phyloP scores from a whole-genome alignment of 257 asterid species.

The Penstemon barbatus region DNA sequence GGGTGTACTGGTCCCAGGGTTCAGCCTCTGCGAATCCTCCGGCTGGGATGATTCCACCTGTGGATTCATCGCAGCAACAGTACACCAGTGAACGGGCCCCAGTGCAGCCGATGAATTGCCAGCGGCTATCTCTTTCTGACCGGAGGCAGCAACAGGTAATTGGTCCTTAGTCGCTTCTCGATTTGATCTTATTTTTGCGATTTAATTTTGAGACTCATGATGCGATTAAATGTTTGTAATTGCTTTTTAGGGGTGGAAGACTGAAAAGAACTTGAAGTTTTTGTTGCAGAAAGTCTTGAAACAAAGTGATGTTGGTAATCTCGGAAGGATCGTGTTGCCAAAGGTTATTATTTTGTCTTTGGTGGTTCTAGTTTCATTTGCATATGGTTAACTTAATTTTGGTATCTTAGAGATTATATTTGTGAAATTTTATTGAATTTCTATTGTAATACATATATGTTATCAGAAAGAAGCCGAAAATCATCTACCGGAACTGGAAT shows the following conservation, averaged over 20 bases:
- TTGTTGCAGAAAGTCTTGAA: slow-evolving; percentile 95
- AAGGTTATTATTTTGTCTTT: slow-evolving; percentile 46
- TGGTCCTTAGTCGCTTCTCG: background rate
- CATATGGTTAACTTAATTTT: background rate
- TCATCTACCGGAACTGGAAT: slow-evolving; percentile 85
- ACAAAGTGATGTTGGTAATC: slow-evolving; percentile 96
- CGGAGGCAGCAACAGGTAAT: slow-evolving; percentile 47
- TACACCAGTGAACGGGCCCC: slow-evolving; percentile 26
- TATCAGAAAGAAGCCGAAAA: slow-evolving; percentile 85
- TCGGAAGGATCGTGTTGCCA: slow-evolving; percentile 95
- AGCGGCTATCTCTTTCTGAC: slow-evolving; percentile 35
- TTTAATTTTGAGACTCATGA: background rate
- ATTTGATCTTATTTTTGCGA: background rate
- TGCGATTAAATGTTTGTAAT: background rate
- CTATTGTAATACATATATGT: background rate
- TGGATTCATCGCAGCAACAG: slow-evolving; percentile 29
- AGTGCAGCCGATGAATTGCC: slow-evolving; percentile 36
- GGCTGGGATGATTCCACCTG: slow-evolving; percentile 25
- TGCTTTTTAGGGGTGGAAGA: slow-evolving; percentile 47
- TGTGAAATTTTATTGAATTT: slow-evolving; percentile 6
- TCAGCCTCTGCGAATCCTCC: slow-evolving; percentile 26
- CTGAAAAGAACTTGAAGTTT: slow-evolving; percentile 80
- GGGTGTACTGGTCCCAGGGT: slow-evolving; percentile 54
- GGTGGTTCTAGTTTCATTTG: background rate
- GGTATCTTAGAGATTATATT: background rate